phyloP scores from a whole-genome alignment of 2,329 filamentous ascomycete genomes.

The Chrysosporium queenslandicum region DNA sequence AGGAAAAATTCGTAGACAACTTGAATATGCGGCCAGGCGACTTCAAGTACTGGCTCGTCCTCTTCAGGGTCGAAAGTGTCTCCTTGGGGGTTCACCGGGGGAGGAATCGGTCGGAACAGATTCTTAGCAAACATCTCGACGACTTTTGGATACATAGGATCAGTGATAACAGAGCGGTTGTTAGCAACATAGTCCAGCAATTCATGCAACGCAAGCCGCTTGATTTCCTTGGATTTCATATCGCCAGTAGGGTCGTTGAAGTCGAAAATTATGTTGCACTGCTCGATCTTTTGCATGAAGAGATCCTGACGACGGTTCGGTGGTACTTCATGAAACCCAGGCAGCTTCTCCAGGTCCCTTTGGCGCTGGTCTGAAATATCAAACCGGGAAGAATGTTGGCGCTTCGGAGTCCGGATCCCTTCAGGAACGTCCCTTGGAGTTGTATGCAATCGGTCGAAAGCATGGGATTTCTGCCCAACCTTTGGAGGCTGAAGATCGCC shows the following conservation, averaged over 20 bases:
- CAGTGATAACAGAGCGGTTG: conserved; percentile 95
- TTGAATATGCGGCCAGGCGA: conserved; percentile 98
- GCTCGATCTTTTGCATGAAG: conserved; percentile 99
- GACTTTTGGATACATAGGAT: conserved; percentile 96
- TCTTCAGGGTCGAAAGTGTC: conserved; percentile 98
- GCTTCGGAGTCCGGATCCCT: conserved; percentile 85
- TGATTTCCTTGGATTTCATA: conserved; percentile 99
- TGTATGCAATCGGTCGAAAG: conserved; percentile 81
- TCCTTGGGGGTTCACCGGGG: conserved; percentile 93
- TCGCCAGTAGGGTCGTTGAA: conserved; percentile 97
- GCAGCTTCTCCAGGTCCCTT: conserved; percentile 90
- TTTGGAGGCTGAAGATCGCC: conserved; percentile 92
- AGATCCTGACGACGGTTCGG: conserved; percentile 90
- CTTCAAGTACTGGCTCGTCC: conserved; percentile 93
- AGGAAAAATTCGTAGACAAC: conserved; percentile 99
- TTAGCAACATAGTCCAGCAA: conserved; percentile 96
- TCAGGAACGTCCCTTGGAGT: conserved; percentile 95
- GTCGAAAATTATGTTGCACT: conserved; percentile 99
- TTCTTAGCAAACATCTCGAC: conserved; percentile 99
- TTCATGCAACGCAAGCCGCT: conserved; percentile 88
- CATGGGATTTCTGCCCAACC: conserved; percentile 74
- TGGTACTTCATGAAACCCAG: conserved; percentile 94
- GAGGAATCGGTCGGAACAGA: conserved; percentile 90
- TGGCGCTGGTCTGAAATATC: conserved; percentile 86
- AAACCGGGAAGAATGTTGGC: conserved; percentile 94